phyloP scores from a whole-genome alignment of 345 rosid species.

The Syzygium aqueum region DNA sequence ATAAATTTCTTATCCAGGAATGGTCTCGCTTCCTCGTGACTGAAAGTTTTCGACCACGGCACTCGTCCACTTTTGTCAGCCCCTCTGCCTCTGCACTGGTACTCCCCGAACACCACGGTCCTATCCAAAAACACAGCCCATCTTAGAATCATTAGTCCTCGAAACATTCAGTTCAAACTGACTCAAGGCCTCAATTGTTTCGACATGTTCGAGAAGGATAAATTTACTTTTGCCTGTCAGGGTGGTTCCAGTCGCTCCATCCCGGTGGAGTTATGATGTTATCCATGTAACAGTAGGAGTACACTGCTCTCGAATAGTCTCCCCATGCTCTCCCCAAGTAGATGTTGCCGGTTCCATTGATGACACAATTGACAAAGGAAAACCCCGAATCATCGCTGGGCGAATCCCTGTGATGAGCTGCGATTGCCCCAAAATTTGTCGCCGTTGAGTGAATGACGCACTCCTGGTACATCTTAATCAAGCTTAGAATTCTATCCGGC shows the following conservation, averaged over 20 bases:
- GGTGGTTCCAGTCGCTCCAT: constrained; percentile 80
- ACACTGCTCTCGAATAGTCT: constrained; percentile 57
- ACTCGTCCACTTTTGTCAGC: constrained; percentile 49
- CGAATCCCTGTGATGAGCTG: constrained; percentile 74
- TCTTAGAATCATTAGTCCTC: not conserved
- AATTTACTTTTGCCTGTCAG: constrained; percentile 46
- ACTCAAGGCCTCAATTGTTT: not conserved
- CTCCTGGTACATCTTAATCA: constrained; percentile 21
- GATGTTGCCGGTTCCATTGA: constrained; percentile 69
- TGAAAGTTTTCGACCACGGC: constrained; percentile 59
- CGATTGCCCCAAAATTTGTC: constrained; percentile 51
- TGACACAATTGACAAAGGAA: constrained; percentile 63
- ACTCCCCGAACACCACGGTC: constrained; percentile 72
- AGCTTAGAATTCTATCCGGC: not conserved
- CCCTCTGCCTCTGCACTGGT: constrained; percentile 71
- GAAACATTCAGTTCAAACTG: not conserved
- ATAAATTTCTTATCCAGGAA: constrained; percentile 55
- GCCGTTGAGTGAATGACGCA: constrained; percentile 71
- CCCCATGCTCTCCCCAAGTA: constrained; percentile 96
- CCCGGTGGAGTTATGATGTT: constrained; percentile 57
- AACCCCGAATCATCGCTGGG: constrained; percentile 68
- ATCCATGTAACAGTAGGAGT: constrained; percentile 57
- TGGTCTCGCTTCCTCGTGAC: constrained; percentile 38
- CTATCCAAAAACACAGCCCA: constrained; percentile 18
- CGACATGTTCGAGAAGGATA: not conserved